Evolutionary conservation across 306 rosid genomes (phyloP), one percentile per base, ranked within the genome.

Genomic region (Lathyrus aphaca): DNA sequence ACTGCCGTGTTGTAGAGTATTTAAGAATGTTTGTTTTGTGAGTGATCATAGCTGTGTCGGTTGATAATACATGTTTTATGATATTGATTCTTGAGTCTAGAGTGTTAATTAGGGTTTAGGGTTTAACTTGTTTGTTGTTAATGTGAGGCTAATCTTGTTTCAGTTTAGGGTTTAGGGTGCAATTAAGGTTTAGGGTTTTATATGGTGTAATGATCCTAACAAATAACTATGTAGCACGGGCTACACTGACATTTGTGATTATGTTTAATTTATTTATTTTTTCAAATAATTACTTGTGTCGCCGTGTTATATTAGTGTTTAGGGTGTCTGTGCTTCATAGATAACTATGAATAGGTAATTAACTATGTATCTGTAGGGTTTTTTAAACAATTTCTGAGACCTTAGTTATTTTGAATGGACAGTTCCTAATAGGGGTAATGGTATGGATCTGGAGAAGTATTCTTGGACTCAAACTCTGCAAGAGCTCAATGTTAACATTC

Each of bases 391-490:
- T 42, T 48, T 16, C 42, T 42, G 40, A 17, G 14, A 21, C 37
- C n/a, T 45, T 61, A 70, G 4, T 19, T 64, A 4, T 64, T 45
- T 64, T 59, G 29, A 46, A 67, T 69, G 9, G 29, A 60, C 95
- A 89, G 98, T 43, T 66, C 98, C 96, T 46, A 92, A 92, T 80
- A 64, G 43, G 8, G 98, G 92, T 37, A 92, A 92, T 70, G 98
- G 98, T 13, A 69, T 92, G 83, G 98, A 92, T 80, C 60, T 92
- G 80, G 98, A 92, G 64, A 78, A 86, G 0, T 87, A 89, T 79
- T 87, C 91, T 5, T 92, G 98, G 98, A 92, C 98, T 6, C 98
- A 92, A 81, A 74, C 79, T 53, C 85, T 92, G n/a, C 96, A 89
- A 77, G 98, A 92, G 82, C 86, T 91, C 58, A 87, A 37, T 59